phyloP scores from a whole-genome alignment of 306 rosid species.

The Hippophae gyantsensis region DNA sequence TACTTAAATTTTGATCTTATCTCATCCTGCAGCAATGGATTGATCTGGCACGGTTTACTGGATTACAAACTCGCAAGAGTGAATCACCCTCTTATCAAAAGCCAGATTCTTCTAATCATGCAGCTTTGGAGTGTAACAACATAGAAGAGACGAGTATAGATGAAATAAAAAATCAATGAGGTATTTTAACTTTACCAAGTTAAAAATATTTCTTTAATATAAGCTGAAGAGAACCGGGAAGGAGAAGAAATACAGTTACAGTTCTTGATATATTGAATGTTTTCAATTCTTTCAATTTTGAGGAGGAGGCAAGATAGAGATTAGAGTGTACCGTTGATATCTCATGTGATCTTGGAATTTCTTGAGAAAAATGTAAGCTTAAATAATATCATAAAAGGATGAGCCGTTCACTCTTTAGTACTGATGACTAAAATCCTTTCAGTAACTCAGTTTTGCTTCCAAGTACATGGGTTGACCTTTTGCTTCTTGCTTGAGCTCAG shows the following conservation, averaged over 20 bases:
- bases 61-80: slow-evolving; percentile 61
- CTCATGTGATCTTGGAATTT: too few relatives aligned
- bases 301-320: neutral
- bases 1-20: neutral
- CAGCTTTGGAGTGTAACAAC: slow-evolving; percentile 48
- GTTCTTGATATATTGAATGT: slow-evolving; percentile 2
- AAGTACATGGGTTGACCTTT: too few relatives aligned
- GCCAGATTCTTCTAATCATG: slow-evolving; percentile 41
- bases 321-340: too few relatives aligned
- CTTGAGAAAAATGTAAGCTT: too few relatives aligned
- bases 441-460: too few relatives aligned
- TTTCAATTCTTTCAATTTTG: slow-evolving; percentile 19
- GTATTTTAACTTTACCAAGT: slow-evolving; percentile 20
- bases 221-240: slow-evolving; percentile 20
- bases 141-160: slow-evolving; percentile 54
- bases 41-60: slow-evolving; percentile 73
- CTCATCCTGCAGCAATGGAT: slow-evolving; percentile 84
- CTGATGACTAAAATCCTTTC: too few relatives aligned
- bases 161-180: slow-evolving; percentile 48
- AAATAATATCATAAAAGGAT: too few relatives aligned
- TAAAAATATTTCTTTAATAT: slow-evolving; percentile 17
- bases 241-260: slow-evolving; percentile 14
- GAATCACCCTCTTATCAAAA: slow-evolving; percentile 29
- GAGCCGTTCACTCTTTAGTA: too few relatives aligned
- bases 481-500: too few relatives aligned